Percentiles rank a stretch among this genome's conserved stretches.
Conservation (phyloP, 2,329 filamentous ascomycete genomes). For the Tolypocladium tundrense region DNA sequence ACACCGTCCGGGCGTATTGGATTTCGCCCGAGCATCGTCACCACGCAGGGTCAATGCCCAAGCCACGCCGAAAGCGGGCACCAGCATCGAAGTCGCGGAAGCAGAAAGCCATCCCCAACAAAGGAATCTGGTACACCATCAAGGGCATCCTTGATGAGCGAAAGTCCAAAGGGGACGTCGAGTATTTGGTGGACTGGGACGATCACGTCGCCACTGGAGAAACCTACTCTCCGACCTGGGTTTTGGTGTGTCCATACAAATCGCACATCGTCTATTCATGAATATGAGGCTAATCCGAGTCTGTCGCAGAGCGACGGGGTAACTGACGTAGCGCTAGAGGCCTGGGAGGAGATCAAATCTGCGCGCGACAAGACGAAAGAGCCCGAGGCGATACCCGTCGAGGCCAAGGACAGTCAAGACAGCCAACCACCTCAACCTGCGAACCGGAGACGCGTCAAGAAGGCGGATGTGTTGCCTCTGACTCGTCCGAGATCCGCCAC, state of each 20-base stretch:
- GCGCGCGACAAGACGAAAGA: constrained; percentile 1
- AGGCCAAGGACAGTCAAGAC: constrained; percentile 8
- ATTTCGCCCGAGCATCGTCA: background rate
- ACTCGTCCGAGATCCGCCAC: constrained; percentile 1
- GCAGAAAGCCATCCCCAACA: constrained; percentile 7
- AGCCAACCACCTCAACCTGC: constrained; percentile 17
- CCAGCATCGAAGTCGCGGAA: constrained; percentile 10
- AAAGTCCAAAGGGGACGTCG: constrained; percentile 10
- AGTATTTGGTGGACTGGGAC: constrained; percentile 30
- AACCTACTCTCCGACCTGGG: constrained; percentile 23
- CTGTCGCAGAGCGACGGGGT: constrained; percentile 17
- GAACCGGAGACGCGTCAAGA: constrained; percentile 14
- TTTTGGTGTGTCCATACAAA: constrained; percentile 5
- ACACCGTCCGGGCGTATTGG: background rate
- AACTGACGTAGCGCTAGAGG: constrained; percentile 16
- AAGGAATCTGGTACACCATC: constrained; percentile 21
- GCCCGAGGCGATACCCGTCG: background rate
- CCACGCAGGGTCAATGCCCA: constrained; percentile 21
- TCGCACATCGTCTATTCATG: background rate
- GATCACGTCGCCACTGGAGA: constrained; percentile 20
- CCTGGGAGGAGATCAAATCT: constrained; percentile 21
- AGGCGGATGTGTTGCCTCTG: constrained; percentile 2
- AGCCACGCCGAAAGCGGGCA: constrained; percentile 13
- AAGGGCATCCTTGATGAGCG: constrained; percentile 25
- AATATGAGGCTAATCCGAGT: constrained; percentile 9